Percentiles rank a stretch among this genome's conserved stretches.
phyloP scores from a whole-genome alignment of 768 basidiomycete species.

The Lentinula raphanica region DNA sequence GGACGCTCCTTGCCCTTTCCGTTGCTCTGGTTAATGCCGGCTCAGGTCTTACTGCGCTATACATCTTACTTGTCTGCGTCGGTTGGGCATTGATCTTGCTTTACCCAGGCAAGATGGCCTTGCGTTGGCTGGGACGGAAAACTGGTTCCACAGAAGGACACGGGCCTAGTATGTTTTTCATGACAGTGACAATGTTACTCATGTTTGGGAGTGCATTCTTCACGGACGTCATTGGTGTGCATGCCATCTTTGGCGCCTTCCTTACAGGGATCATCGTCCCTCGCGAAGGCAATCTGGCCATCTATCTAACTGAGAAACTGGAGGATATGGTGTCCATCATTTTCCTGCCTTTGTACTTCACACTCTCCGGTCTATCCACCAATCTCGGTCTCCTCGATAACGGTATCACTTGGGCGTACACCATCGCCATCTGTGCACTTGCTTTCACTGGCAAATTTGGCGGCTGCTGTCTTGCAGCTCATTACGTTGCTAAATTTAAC shows the following conservation, averaged over 20 bases:
- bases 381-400: constrained; percentile 75
- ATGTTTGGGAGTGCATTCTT: constrained; percentile 88
- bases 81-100: constrained; percentile 79
- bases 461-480: constrained; percentile 72
- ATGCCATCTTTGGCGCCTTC: constrained; percentile 92
- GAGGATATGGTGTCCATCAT: constrained; percentile 92
- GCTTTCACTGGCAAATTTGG: constrained; percentile 89
- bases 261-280: constrained; percentile 79
- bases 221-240: constrained; percentile 88
- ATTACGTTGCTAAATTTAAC: constrained; percentile 60
- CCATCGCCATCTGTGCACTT: constrained; percentile 67
- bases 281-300: constrained; percentile 80
- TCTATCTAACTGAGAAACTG: constrained; percentile 88
- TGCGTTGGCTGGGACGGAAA: constrained; percentile 68
- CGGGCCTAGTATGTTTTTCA: constrained; percentile 83
- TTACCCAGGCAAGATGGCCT: constrained; percentile 53
- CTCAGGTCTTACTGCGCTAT: constrained; percentile 78
- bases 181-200: constrained; percentile 77
- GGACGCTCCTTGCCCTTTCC: constrained; percentile 84
- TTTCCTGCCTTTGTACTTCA: constrained; percentile 93
- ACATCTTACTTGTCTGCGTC: constrained; percentile 73
- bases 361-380: constrained; percentile 85
- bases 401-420: constrained; percentile 87
- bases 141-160: constrained; percentile 73
- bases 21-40: constrained; percentile 90